Evolutionary conservation across 805 yeast species (phyloP), one percentile per base, ranked within the genome.

Genomic region (Tetrapisispora arboricola): DNA sequence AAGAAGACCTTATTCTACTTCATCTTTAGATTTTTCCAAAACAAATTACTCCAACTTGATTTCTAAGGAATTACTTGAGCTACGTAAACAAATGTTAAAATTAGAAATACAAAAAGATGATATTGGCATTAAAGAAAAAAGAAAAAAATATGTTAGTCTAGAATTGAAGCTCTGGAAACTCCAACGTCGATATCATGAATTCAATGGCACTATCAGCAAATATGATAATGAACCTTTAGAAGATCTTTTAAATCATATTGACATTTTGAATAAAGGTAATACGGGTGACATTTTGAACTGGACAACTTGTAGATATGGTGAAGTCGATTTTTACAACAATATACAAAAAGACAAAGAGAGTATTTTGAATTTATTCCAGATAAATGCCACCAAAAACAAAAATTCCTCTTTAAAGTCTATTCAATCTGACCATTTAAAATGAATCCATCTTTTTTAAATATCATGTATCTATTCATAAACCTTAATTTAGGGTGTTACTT

Each of bases 301-400:
- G 21, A 57, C 65, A 11, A 55, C 62, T n/a, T 53, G 59, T 44
- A 49, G 66, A 30, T 63, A 58, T 45, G 63, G 64, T 6, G 48
- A 48, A 28, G 58, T 54, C 26, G 64, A 58, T 40, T 48, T 61
- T 2, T 50, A 53, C 19, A 40, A 48, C 15, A 37, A 45, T 12
- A 44, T 60, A 27, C 44, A 43, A 20, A 42, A 42, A 39, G 55
- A 70, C 25, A 47, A 41, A 25, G 48, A 45, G n/a, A 42, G 41
- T 25, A 67, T 45, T 6, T 35, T 47, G 32, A 22, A 45, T 15
- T 33, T 50, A 13, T 46, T 51, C 27, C 43, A 44, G 17, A 41
- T 31, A 16, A 37, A 19, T 29, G 13, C 15, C 9, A 28, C 10
- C 7, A 32, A 35, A 22, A 16, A 28, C 12, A 20, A 36, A 8